Percentiles rank a stretch among this genome's conserved stretches.
phyloP scores from a whole-genome alignment of 1,139 yeast species.

The Hemisphaericaspora subhashii region DNA sequence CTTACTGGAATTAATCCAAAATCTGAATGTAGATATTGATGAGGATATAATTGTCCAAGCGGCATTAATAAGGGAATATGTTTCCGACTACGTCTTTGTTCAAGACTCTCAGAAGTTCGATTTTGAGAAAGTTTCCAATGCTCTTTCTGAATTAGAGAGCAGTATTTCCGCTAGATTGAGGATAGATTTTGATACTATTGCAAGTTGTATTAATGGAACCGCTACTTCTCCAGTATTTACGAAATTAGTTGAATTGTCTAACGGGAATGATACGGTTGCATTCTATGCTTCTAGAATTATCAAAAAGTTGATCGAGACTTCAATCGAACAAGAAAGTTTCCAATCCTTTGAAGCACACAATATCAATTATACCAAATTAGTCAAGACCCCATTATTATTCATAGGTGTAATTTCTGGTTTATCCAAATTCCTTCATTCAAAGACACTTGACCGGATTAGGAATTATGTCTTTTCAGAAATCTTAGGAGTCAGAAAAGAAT shows the following conservation, averaged over 20 bases:
- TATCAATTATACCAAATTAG: constrained; percentile 31
- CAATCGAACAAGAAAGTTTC: constrained; percentile 30
- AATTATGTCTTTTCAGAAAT: constrained; percentile 66
- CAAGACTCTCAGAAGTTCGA: constrained; percentile 4
- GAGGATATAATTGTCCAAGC: constrained; percentile 10
- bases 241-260: constrained; percentile 1
- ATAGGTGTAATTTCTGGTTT: constrained; percentile 39
- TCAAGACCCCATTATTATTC: constrained; percentile 35
- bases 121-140: constrained; percentile 6
- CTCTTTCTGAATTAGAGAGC: constrained; percentile 1
- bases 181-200: background rate
- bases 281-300: constrained; percentile 31
- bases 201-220: constrained; percentile 3
- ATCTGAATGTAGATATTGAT: background rate
- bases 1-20: constrained; percentile 8
- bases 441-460: constrained; percentile 51
- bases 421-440: constrained; percentile 32
- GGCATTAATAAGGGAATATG: constrained; percentile 25
- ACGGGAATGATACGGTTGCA: constrained; percentile 9
- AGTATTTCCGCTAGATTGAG: background rate
- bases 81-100: constrained; percentile 27
- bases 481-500: constrained; percentile 48
- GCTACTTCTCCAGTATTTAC: constrained; percentile 2
- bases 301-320: constrained; percentile 20
- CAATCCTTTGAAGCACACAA: constrained; percentile 25